Evolutionary conservation across 2,329 filamentous ascomycete species (phyloP).

Genomic region (Aureobasidium sp.): DNA sequence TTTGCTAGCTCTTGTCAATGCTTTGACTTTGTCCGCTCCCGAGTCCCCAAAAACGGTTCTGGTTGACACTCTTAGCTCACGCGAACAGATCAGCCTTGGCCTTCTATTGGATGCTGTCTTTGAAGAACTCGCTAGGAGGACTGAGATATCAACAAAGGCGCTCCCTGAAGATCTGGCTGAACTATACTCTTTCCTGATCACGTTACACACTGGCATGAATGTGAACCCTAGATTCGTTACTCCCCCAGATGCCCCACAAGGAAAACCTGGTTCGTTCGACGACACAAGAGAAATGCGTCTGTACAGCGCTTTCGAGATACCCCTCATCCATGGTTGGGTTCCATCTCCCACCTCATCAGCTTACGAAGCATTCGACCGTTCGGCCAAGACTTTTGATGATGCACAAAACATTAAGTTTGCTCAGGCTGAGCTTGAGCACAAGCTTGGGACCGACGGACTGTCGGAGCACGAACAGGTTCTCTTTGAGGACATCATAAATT

Average conservation of each 20-base stretch:
- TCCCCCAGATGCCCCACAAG: constrained; percentile 35
- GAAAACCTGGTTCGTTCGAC: constrained; percentile 66
- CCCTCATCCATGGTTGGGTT: constrained; percentile 88
- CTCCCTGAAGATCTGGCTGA: constrained; percentile 75
- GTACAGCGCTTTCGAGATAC: constrained; percentile 81
- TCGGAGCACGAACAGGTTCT: constrained; percentile 67
- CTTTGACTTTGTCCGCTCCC: constrained; percentile 74
- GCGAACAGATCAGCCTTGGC: constrained; percentile 82
- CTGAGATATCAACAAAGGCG: constrained; percentile 47
- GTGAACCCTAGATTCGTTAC: constrained; percentile 86
- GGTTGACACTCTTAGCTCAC: constrained; percentile 64
- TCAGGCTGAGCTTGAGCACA: constrained; percentile 80
- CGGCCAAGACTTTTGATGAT: constrained; percentile 81
- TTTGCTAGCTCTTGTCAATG: constrained; percentile 85
- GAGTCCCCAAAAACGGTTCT: constrained; percentile 59
- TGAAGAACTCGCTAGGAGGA: constrained; percentile 76
- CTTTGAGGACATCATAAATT: constrained; percentile 65
- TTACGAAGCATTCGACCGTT: constrained; percentile 61
- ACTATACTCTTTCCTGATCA: constrained; percentile 77
- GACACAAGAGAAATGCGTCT: constrained; percentile 81
- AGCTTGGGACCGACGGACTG: constrained; percentile 57
- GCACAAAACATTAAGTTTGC: constrained; percentile 81
- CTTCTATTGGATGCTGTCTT: constrained; percentile 82
- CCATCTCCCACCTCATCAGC: constrained; percentile 58
- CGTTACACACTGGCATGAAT: constrained; percentile 93